These are phyloP conservation scores for Ogataea pini DNA, from an alignment of 805 yeast species.

Conservation along the genomic window DNA sequence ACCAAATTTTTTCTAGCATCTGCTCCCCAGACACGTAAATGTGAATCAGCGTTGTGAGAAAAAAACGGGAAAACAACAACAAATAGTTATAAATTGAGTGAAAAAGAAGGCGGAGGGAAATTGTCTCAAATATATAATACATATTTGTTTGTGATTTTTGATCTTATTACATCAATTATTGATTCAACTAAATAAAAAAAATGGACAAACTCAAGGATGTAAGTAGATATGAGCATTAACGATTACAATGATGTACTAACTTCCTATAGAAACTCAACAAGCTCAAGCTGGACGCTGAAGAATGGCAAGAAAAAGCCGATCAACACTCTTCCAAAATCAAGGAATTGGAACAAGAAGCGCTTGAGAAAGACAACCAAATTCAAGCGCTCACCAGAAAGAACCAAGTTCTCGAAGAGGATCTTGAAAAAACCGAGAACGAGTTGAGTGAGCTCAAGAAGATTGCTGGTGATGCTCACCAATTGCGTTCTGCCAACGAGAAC, in stretches of 20 bases:
- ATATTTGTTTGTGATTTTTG: background rate
- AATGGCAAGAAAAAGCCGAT: slow-evolving; percentile 96
- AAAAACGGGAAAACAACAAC: slow-evolving; percentile 8
- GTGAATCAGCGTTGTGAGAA: slow-evolving; percentile 6
- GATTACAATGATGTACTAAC: background rate
- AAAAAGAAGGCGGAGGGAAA: slow-evolving; percentile 3
- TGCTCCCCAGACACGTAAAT: slow-evolving; percentile 3
- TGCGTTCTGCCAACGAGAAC: slow-evolving; percentile 87
- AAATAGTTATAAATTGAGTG: slow-evolving; percentile 1
- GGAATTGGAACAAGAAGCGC: slow-evolving; percentile 86
- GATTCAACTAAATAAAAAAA: slow-evolving; percentile 14
- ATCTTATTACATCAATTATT: background rate
- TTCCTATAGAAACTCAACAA: slow-evolving; percentile 70
- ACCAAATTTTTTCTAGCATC: background rate
- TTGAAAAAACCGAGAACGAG: slow-evolving; percentile 75
- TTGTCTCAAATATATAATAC: background rate
- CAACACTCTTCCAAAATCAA: slow-evolving; percentile 79
- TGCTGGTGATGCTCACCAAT: slow-evolving; percentile 87
- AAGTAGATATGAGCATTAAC: slow-evolving; percentile 25
- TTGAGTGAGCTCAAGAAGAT: slow-evolving; percentile 76
- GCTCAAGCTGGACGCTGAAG: slow-evolving; percentile 92
- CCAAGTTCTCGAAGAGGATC: slow-evolving; percentile 79
- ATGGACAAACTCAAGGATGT: slow-evolving; percentile 56
- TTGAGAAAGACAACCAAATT: slow-evolving; percentile 93
- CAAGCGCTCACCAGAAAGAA: slow-evolving; percentile 91